These are phyloP conservation scores for Triticum turgidum DNA, from an alignment of 176 grass and related monocot genomes.

Conservation along the genomic window DNA sequence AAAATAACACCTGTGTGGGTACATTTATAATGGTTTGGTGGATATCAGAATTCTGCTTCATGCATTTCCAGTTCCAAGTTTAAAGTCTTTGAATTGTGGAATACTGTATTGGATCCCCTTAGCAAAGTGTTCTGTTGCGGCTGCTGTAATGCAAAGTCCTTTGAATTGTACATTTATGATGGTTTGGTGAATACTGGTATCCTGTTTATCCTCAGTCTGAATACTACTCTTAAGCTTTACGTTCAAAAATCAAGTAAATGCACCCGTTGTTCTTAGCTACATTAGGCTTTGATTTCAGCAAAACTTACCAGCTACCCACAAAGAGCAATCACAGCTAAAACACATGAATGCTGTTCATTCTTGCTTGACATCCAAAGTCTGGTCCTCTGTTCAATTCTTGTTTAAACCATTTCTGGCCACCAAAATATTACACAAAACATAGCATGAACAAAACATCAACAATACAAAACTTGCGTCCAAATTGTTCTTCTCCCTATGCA, in stretches of 20 bases:
- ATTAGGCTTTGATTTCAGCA: not conserved
- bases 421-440: constrained; percentile 49
- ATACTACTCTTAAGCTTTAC: not conserved
- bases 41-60: not conserved
- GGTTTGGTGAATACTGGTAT: too few relatives aligned
- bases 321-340: not conserved
- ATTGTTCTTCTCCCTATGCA: constrained; percentile 37
- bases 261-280: not conserved
- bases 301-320: not conserved
- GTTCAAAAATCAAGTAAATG: not conserved
- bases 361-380: constrained; percentile 27
- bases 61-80: not conserved
- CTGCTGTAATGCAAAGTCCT: not conserved
- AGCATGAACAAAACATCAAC: constrained; percentile 28
- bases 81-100: not conserved
- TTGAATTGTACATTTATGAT: too few relatives aligned
- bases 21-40: constrained; percentile 27
- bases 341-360: not conserved
- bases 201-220: not conserved
- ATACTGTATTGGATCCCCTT: not conserved
- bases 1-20: constrained; percentile 10
- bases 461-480: constrained; percentile 63
- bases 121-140: not conserved
- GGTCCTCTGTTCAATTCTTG: constrained; percentile 38
- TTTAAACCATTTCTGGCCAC: constrained; percentile 28